Conservation (phyloP, 352 stramenopile genomes). For the Phytophthora agathidicida region DNA sequence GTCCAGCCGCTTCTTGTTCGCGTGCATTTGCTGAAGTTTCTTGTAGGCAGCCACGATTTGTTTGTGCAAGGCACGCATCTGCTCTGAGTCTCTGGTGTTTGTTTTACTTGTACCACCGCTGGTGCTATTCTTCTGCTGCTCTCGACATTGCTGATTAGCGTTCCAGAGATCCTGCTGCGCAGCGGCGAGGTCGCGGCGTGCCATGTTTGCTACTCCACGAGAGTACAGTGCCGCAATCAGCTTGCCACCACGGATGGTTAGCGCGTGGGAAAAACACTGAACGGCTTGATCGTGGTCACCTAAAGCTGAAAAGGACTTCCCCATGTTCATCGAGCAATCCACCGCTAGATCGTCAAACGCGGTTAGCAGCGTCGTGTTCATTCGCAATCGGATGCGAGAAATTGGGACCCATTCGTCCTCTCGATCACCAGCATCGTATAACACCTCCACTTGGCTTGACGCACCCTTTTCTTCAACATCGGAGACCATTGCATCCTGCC, state of each 20-base stretch:
- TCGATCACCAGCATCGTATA: conserved; percentile 59
- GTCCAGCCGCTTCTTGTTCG: conserved; percentile 81
- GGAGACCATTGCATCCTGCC: conserved; percentile 67
- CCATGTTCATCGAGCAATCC: conserved; percentile 86
- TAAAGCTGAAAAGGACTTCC: conserved; percentile 67
- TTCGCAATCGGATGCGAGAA: conserved; percentile 57
- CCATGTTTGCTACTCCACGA: conserved; percentile 69
- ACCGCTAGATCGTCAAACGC: conserved; percentile 61
- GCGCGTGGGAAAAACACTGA: conserved; percentile 63
- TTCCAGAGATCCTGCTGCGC: conserved; percentile 73
- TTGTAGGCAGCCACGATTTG: conserved; percentile 77
- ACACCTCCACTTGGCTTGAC: conserved; percentile 55
- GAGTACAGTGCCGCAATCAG: conserved; percentile 74
- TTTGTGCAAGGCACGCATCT: conserved; percentile 44
- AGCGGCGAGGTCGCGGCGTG: conserved; percentile 60
- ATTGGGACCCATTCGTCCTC: conserved; percentile 59
- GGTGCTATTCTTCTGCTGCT: conserved; percentile 45
- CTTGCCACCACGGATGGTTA: conserved; percentile 43
- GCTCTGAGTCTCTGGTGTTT: conserved; percentile 29
- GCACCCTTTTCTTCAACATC: conserved; percentile 53
- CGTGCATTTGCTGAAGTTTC: conserved; percentile 68
- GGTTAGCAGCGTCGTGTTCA: conserved; percentile 55
- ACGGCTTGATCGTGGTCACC: conserved; percentile 59
- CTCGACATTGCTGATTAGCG: conserved; percentile 63
- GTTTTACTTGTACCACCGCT: conserved; percentile 46